A percentile compares a stretch with the other conserved stretches of the same genome.
These are phyloP conservation scores for Saitozyma podzolica DNA, from an alignment of 768 basidiomycete genomes.

Conservation along the genomic window DNA sequence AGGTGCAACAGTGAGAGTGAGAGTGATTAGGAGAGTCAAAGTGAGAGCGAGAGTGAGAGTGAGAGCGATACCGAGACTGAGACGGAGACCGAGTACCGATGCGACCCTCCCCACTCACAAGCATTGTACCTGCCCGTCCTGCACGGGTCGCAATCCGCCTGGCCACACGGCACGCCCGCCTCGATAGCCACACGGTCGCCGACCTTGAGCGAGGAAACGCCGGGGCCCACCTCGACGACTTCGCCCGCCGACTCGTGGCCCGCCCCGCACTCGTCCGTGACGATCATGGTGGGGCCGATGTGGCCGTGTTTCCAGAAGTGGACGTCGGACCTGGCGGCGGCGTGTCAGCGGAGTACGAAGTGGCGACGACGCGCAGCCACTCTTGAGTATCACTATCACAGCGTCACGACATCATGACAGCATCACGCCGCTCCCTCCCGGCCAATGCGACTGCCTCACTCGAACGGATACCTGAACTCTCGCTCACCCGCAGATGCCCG, in stretches of 20 bases:
- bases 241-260: slow-evolving; percentile 54
- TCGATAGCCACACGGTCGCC: slow-evolving; percentile 53
- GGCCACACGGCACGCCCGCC: slow-evolving; percentile 47
- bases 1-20: not conserved
- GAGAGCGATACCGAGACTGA: too few relatives aligned
- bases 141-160: slow-evolving; percentile 52
- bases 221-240: slow-evolving; percentile 51
- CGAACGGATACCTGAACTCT: not conserved
- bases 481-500: slow-evolving; percentile 54
- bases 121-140: slow-evolving; percentile 54
- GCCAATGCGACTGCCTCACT: too few relatives aligned
- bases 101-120: slow-evolving; percentile 39
- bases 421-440: not conserved
- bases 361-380: not conserved
- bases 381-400: not conserved
- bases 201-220: slow-evolving; percentile 50
- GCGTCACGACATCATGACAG: not conserved
- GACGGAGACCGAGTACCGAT: not conserved
- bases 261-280: slow-evolving; percentile 48
- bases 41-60: too few relatives aligned
- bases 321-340: slow-evolving; percentile 44
- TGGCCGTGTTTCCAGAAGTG: slow-evolving; percentile 54
- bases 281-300: slow-evolving; percentile 53
- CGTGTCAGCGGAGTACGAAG: not conserved
- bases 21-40: too few relatives aligned